Evolutionary conservation across 768 basidiomycete genomes (phyloP).

Genomic region (Phylloporus arenicola): DNA sequence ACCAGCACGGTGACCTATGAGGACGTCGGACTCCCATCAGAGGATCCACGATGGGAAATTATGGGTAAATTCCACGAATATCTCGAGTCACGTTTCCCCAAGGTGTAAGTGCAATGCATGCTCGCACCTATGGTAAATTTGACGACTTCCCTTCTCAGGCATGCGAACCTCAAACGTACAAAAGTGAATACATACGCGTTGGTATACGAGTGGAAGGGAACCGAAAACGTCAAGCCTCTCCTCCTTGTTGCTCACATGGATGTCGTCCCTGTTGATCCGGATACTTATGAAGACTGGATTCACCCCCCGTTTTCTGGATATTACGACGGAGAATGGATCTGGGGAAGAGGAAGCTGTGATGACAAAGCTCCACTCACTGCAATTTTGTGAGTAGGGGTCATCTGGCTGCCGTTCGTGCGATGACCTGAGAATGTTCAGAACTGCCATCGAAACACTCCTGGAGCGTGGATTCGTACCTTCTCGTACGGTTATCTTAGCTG

Average conservation of each 20-base stretch:
- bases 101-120: conserved; percentile 40
- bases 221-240: conserved; percentile 15
- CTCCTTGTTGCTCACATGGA: conserved; percentile 37
- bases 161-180: conserved; percentile 43
- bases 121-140: background rate
- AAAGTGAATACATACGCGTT: conserved; percentile 58
- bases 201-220: conserved; percentile 49
- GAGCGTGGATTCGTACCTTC: background rate
- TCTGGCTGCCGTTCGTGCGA: background rate
- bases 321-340: conserved; percentile 41
- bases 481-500: conserved; percentile 29
- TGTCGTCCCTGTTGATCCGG: background rate
- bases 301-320: conserved; percentile 11
- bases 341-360: conserved; percentile 44
- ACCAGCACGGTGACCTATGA: conserved; percentile 53
- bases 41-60: conserved; percentile 41
- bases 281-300: conserved; percentile 37
- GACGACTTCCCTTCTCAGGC: conserved; percentile 27
- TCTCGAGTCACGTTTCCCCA: conserved; percentile 47
- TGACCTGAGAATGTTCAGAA: background rate
- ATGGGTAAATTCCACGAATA: conserved; percentile 22
- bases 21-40: conserved; percentile 41
- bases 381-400: conserved; percentile 25
- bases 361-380: conserved; percentile 37
- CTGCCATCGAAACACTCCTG: background rate